Evolutionary conservation across 495 filamentous ascomycete species (phyloP).

Genomic region (Penicillium goetzii): DNA sequence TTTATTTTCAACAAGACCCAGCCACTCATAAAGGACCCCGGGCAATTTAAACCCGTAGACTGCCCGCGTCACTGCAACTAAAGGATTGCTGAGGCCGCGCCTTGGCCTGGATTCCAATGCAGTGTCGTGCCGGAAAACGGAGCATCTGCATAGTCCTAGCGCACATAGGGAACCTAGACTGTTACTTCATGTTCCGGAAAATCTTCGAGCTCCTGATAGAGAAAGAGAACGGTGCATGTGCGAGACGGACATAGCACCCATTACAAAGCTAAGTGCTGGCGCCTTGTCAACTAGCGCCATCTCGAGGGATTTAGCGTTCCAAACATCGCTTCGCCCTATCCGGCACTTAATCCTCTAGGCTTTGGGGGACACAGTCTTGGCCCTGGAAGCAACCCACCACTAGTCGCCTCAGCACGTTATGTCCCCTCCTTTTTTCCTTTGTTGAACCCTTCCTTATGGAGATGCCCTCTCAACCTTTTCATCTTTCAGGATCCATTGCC

Average conservation of each 20-base stretch:
- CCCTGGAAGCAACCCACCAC: not conserved
- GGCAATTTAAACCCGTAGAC: slow-evolving; percentile 3
- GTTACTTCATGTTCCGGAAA: slow-evolving; percentile 13
- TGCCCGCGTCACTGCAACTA: slow-evolving; percentile 4
- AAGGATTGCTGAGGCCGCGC: slow-evolving; percentile 2
- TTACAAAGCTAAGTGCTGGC: not conserved
- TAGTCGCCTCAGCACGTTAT: not conserved
- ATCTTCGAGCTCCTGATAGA: slow-evolving; percentile 8
- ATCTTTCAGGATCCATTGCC: slow-evolving; percentile 12
- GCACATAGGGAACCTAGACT: slow-evolving; percentile 19
- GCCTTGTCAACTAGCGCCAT: slow-evolving; percentile 19
- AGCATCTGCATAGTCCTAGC: slow-evolving; percentile 17
- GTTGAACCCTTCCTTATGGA: not conserved
- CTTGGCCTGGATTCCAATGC: slow-evolving; percentile 13
- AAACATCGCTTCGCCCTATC: slow-evolving; percentile 18
- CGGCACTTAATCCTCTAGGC: slow-evolving; percentile 15
- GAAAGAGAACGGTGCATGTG: slow-evolving; percentile 9
- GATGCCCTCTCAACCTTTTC: slow-evolving; percentile 11
- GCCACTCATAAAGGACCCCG: not conserved
- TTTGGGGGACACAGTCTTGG: slow-evolving; percentile 13
- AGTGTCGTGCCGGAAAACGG: slow-evolving; percentile 10
- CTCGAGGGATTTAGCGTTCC: slow-evolving; percentile 28
- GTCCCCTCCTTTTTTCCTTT: not conserved
- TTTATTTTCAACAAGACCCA: slow-evolving; percentile 8
- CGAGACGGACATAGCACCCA: slow-evolving; percentile 14